Evolutionary conservation across 1,139 yeast species (phyloP).

Genomic region (Zygosaccharomyces sapae): DNA sequence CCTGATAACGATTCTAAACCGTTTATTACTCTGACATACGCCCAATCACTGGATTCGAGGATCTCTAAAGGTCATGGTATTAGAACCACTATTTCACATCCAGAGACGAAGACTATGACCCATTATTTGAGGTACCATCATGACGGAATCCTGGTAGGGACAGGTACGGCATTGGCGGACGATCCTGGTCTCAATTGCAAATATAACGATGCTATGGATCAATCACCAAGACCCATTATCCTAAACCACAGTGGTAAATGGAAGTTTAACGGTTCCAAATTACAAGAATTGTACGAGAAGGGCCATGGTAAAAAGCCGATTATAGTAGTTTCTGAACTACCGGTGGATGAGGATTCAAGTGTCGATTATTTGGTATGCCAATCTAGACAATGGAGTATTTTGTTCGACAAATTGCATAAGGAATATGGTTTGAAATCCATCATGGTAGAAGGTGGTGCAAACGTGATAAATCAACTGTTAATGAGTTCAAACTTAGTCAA

Average conservation of each 20-base stretch:
- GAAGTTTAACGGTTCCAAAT: conserved; percentile 45
- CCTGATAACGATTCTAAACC: conserved; percentile 38
- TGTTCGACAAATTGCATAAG: conserved; percentile 42
- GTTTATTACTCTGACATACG: conserved; percentile 79
- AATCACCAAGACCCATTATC: conserved; percentile 59
- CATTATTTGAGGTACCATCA: conserved; percentile 77
- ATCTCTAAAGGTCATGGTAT: conserved; percentile 74
- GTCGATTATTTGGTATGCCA: conserved; percentile 38
- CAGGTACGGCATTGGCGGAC: conserved; percentile 76
- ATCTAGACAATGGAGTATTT: conserved; percentile 51
- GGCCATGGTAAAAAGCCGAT: conserved; percentile 60
- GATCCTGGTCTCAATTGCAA: conserved; percentile 81
- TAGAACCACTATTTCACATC: conserved; percentile 76
- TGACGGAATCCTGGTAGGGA: conserved; percentile 79
- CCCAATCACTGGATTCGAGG: conserved; percentile 80
- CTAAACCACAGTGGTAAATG: conserved; percentile 71
- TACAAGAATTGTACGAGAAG: conserved; percentile 42
- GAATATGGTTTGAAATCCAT: conserved; percentile 51
- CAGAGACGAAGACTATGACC: conserved; percentile 93
- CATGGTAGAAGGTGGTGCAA: conserved; percentile 96
- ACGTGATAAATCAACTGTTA: conserved; percentile 62
- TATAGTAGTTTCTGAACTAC: conserved; percentile 45
- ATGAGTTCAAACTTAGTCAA: conserved; percentile 43
- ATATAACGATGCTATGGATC: conserved; percentile 40
- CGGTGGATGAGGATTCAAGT: conserved; percentile 29